Conservation (phyloP, 345 rosid species). For the Psidium friedrichsthalianum region DNA sequence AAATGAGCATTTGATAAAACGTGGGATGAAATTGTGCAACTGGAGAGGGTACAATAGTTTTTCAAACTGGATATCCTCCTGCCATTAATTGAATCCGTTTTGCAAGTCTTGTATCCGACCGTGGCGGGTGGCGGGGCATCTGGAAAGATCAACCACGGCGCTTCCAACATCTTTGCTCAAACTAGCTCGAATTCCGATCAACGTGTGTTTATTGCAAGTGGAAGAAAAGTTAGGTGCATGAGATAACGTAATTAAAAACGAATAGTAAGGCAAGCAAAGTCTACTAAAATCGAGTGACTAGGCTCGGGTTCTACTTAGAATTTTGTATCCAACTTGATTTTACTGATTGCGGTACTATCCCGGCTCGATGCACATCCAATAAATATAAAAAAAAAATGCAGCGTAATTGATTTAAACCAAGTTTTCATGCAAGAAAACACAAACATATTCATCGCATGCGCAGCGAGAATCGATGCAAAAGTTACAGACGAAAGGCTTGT, state of each 20-base stretch:
- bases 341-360: not conserved
- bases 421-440: not conserved
- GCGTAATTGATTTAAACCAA: accelerated
- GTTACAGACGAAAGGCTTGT: no score
- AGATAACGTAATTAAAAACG: accelerated
- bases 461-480: not conserved
- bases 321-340: accelerated
- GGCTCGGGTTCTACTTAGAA: not conserved
- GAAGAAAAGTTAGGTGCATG: accelerated
- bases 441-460: not conserved
- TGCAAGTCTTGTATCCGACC: not conserved
- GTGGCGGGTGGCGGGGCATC: accelerated
- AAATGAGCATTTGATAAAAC: not conserved
- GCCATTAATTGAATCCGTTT: not conserved
- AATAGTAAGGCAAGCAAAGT: accelerated
- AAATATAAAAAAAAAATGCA: accelerated
- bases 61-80: not conserved
- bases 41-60: not conserved
- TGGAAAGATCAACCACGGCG: accelerated
- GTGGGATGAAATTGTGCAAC: not conserved
- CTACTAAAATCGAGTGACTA: accelerated
- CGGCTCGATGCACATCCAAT: accelerated
- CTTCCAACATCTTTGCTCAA: accelerated
- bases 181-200: accelerated
- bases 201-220: accelerated